Percentiles rank a stretch among this genome's conserved stretches.
Conservation (phyloP, 331 rosid species). For the Pyracantha coccinea region DNA sequence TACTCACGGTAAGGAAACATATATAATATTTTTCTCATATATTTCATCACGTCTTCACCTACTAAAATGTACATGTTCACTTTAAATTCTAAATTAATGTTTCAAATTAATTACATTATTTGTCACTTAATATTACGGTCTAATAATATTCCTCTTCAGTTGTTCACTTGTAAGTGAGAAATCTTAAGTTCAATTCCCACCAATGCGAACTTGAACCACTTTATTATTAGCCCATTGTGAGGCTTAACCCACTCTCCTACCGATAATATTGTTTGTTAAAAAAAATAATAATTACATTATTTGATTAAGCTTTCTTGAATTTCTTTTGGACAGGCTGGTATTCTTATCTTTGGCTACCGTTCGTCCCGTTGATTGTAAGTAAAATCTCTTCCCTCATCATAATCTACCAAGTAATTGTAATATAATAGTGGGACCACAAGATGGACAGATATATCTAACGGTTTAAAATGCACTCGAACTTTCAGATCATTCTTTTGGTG, state of each 20-base stretch:
- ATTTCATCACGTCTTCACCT: neutral
- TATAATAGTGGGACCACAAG: neutral
- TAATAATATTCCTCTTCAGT: fast-evolving
- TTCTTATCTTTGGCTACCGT: constrained; percentile 74
- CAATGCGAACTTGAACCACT: fast-evolving
- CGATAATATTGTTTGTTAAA: no score
- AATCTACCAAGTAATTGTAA: neutral
- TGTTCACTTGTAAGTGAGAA: no score
- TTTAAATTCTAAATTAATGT: neutral
- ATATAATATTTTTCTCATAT: neutral
- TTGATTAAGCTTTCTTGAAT: neutral
- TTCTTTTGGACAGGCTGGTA: constrained; percentile 56
- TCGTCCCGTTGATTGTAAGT: constrained; percentile 81
- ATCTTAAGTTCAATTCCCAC: no score
- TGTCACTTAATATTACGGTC: no score
- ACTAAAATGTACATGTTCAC: neutral
- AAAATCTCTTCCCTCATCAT: neutral
- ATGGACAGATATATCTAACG: neutral
- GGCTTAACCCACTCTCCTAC: no score
- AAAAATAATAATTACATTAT: no score
- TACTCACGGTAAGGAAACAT: constrained; percentile 54
- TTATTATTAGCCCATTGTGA: no score
- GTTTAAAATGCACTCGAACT: neutral
- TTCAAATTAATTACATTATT: no score
- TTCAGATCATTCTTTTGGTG: constrained; percentile 61